Evolutionary conservation across 768 basidiomycete species (phyloP).

Genomic region (Psilocybe cubensis): DNA sequence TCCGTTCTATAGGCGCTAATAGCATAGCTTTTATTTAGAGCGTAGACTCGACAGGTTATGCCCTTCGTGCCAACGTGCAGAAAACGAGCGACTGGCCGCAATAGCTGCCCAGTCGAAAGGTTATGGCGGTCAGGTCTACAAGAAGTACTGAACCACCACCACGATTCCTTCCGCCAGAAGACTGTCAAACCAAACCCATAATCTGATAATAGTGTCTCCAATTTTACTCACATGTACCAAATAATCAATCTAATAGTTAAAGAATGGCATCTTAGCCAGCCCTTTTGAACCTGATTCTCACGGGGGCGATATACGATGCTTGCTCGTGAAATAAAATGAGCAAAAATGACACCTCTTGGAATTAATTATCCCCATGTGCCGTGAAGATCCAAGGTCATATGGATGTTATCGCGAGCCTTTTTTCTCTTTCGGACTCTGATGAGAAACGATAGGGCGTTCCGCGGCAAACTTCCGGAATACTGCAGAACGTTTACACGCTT

Average conservation of each 20-base stretch:
- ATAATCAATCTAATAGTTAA: neutral
- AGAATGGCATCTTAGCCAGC: neutral
- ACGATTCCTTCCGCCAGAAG: neutral
- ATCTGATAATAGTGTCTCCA: constrained; percentile 3
- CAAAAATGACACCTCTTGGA: constrained; percentile 10
- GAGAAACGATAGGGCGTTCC: constrained; percentile 21
- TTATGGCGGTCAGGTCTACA: neutral
- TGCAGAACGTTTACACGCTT: constrained; percentile 2
- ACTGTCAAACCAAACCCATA: neutral
- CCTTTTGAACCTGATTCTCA: neutral
- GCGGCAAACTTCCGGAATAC: constrained; percentile 18
- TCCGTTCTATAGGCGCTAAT: constrained; percentile 10
- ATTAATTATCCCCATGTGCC: constrained; percentile 18
- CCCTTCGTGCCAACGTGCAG: constrained; percentile 27
- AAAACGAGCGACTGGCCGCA: constrained; percentile 8
- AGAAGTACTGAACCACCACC: neutral
- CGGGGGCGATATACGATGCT: neutral
- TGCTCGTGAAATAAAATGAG: constrained; percentile 12
- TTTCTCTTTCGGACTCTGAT: constrained; percentile 22
- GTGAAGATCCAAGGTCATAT: constrained; percentile 18
- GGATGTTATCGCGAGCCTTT: constrained; percentile 17
- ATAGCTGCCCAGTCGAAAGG: constrained; percentile 9
- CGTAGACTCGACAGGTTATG: constrained; percentile 27
- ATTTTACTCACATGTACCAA: neutral
- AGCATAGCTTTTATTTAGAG: constrained; percentile 10